Evolutionary conservation across 805 yeast species (phyloP), one percentile per base, ranked within the genome.

Genomic region (Kodamaea lidongshanica): DNA sequence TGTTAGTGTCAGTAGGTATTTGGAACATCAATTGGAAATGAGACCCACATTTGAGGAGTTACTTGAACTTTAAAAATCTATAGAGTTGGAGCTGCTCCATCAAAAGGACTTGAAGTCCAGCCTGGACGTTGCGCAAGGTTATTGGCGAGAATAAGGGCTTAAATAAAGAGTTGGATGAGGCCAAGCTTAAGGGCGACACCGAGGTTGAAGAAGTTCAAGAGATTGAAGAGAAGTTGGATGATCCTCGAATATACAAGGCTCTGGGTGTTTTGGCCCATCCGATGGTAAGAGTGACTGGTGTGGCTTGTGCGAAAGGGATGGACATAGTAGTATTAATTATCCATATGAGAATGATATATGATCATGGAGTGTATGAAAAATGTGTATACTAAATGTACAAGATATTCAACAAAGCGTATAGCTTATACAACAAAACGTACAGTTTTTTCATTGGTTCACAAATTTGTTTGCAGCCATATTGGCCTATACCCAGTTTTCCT

Each of bases 251-350:
- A 1, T 74, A 71, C 35, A 52, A 57, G 22, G 81, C 85, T 0
- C 58, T 61, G 4, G 50, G 44, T 1, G 53, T 56, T 12, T 48
- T 56, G 9, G 92, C 50, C 81, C 88, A 1, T 66, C 87, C 0
- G 75, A 74, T 2, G 95, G 95, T 1, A 67, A 88, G 25, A 61
- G 61, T 16, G 67, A 74, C 39, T 89, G 96, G 95, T 89, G 98
- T 59, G 95, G 94, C 0, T 63, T 86, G 31, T 89, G 98, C 58
- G 97, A 89, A 52, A 64, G 85, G 32, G 77, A 74, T 25, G 98
- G 97, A 1, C 98, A 89, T 50, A 79, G 77, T 27, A 81, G 92
- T 40, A 65, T 78, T 17, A 86, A 86, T 33, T 89, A 97, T 56
- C 96, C 96, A 0, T 86, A 74, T 50, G 94, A 79, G 42, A 72